Percentiles rank a stretch among this genome's conserved stretches.
phyloP scores from a whole-genome alignment of 2,329 filamentous ascomycete genomes.

The Alternaria brassicicola region DNA sequence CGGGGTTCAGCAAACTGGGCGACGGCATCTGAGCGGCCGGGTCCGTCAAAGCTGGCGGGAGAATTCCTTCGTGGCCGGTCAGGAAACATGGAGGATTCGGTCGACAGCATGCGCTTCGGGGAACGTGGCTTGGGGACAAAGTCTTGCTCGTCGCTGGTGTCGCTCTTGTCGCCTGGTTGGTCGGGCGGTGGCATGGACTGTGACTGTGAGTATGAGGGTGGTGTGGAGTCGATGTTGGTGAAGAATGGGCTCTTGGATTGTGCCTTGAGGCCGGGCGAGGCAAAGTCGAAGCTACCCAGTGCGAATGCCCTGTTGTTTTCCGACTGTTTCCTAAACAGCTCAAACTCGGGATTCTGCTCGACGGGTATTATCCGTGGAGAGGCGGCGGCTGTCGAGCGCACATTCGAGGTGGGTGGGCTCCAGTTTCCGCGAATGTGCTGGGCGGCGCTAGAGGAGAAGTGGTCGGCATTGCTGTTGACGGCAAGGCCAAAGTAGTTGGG shows the following conservation, averaged over 20 bases:
- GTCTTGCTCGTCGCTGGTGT: constrained; percentile 28
- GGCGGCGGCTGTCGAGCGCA: constrained; percentile 71
- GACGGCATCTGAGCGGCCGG: constrained; percentile 42
- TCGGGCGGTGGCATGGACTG: constrained; percentile 36
- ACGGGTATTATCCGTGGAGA: constrained; percentile 73
- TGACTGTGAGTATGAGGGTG: constrained; percentile 37
- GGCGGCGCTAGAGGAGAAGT: constrained; percentile 65
- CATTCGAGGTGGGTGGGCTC: constrained; percentile 73
- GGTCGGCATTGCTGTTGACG: constrained; percentile 63
- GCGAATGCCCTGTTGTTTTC: constrained; percentile 64
- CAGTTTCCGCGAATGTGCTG: constrained; percentile 72
- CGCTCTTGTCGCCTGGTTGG: constrained; percentile 16
- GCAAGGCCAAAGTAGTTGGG: constrained; percentile 88
- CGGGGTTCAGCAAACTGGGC: constrained; percentile 45
- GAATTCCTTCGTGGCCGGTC: constrained; percentile 55
- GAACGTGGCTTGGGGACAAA: constrained; percentile 47
- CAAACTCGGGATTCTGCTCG: constrained; percentile 81
- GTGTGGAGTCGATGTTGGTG: constrained; percentile 32
- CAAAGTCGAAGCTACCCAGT: constrained; percentile 52
- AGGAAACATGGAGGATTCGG: constrained; percentile 50
- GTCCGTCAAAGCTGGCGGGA: constrained; percentile 53
- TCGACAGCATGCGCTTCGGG: constrained; percentile 57
- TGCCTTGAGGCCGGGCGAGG: constrained; percentile 37
- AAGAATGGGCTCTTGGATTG: constrained; percentile 35
- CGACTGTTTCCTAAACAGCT: constrained; percentile 73